Evolutionary conservation across 1,139 yeast species (phyloP).

Genomic region (Candida sp.): DNA sequence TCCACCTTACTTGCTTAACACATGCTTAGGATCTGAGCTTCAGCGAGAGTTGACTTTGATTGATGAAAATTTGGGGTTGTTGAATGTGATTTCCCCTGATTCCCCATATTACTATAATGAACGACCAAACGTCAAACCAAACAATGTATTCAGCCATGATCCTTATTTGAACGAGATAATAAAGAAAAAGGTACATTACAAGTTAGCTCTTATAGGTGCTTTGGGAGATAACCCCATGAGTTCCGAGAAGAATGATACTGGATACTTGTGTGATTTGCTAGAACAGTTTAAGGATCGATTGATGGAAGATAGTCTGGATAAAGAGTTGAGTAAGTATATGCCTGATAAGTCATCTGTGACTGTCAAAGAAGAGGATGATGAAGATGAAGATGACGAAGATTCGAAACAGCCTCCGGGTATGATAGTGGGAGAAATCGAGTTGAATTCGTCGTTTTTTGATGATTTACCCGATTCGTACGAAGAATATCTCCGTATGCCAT

Average conservation of each 20-base stretch:
- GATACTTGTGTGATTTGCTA: conserved; percentile 30
- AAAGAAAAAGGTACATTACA: conserved; percentile 31
- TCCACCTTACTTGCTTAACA: conserved; percentile 43
- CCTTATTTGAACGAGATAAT: conserved; percentile 29
- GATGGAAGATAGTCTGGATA: conserved; percentile 8
- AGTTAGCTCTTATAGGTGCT: conserved; percentile 35
- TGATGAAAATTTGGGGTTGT: conserved; percentile 23
- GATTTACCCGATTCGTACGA: conserved; percentile 17
- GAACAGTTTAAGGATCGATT: conserved; percentile 30
- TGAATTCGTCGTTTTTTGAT: conserved; percentile 5
- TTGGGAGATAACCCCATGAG: conserved; percentile 36
- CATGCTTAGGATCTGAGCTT: conserved; percentile 33
- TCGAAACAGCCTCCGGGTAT: conserved; percentile 9
- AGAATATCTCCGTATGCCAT: conserved; percentile 19
- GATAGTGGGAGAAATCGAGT: conserved; percentile 22
- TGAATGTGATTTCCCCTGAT: conserved; percentile 24
- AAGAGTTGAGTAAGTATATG: background rate
- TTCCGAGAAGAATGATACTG: conserved; percentile 18
- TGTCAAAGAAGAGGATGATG: background rate
- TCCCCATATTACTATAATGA: conserved; percentile 20
- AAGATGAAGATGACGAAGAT: conserved; percentile 2
- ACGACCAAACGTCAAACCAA: conserved; percentile 1
- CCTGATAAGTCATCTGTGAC: background rate
- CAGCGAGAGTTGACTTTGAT: conserved; percentile 20
- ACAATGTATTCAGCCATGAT: conserved; percentile 24